Evolutionary conservation across 1,139 yeast genomes (phyloP).

Genomic region (Chernovozyma aurita): DNA sequence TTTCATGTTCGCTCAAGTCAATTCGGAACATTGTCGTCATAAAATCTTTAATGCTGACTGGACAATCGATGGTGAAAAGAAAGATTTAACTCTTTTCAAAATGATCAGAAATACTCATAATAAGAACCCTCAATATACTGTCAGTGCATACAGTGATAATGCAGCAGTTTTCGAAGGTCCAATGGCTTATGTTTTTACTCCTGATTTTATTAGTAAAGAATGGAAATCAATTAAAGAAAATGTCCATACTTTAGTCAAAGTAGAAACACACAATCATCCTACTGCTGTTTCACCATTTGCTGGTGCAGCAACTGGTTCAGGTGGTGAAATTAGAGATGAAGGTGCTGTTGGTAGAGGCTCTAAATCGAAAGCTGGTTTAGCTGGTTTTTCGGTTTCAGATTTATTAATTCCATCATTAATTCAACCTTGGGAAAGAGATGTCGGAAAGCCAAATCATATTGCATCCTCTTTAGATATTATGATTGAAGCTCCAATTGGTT

Average conservation of each 20-base stretch:
- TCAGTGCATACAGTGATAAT: slow-evolving; percentile 94
- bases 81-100: slow-evolving; percentile 75
- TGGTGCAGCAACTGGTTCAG: slow-evolving; percentile 99
- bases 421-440: slow-evolving; percentile 90
- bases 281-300: slow-evolving; percentile 99
- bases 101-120: slow-evolving; percentile 95
- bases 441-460: slow-evolving; percentile 91
- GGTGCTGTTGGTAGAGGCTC: slow-evolving; percentile 99
- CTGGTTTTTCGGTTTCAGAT: slow-evolving; percentile 92
- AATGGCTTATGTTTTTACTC: slow-evolving; percentile 71
- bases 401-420: slow-evolving; percentile 76
- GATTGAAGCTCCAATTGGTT: slow-evolving; percentile 96
- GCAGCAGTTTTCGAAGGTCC: slow-evolving; percentile 96
- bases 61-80: slow-evolving; percentile 83
- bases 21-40: slow-evolving; percentile 99
- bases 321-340: slow-evolving; percentile 99
- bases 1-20: slow-evolving; percentile 99
- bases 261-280: slow-evolving; percentile 98
- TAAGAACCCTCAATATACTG: slow-evolving; percentile 73
- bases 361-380: slow-evolving; percentile 90
- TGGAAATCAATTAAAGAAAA: slow-evolving; percentile 75
- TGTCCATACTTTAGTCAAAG: slow-evolving; percentile 89
- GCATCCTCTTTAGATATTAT: slow-evolving; percentile 91
- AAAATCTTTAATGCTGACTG: slow-evolving; percentile 98
- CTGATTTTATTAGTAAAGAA: slow-evolving; percentile 64